Evolutionary conservation across 495 filamentous ascomycete species (phyloP).

Genomic region (Aspergillus olivimuriae): DNA sequence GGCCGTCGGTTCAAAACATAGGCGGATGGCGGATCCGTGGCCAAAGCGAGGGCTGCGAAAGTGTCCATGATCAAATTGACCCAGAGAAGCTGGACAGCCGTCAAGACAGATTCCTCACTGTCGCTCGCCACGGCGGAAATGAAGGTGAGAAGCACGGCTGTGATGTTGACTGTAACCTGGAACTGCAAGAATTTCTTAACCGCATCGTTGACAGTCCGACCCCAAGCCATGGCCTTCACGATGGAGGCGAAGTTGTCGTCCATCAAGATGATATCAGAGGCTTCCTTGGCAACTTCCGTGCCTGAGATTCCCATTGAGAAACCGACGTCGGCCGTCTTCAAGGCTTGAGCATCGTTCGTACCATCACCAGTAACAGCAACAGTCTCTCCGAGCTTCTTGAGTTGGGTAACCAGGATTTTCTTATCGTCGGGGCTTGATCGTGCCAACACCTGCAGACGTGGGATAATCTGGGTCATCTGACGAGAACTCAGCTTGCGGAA

Average conservation of each 20-base stretch:
- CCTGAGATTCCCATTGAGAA: slow-evolving; percentile 91
- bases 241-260: slow-evolving; percentile 92
- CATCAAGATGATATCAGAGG: slow-evolving; percentile 90
- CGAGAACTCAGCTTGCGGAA: slow-evolving; percentile 64
- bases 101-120: slow-evolving; percentile 66
- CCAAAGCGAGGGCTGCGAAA: slow-evolving; percentile 88
- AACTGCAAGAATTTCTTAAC: slow-evolving; percentile 93
- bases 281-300: slow-evolving; percentile 89
- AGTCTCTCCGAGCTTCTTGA: slow-evolving; percentile 82
- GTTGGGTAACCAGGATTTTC: slow-evolving; percentile 65
- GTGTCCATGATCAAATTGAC: slow-evolving; percentile 94
- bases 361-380: slow-evolving; percentile 93
- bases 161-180: slow-evolving; percentile 89
- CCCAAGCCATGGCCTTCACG: slow-evolving; percentile 82
- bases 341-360: slow-evolving; percentile 83
- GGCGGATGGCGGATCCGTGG: slow-evolving; percentile 72
- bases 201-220: slow-evolving; percentile 80
- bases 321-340: slow-evolving; percentile 83
- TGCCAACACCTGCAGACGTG: slow-evolving; percentile 75
- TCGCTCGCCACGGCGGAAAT: slow-evolving; percentile 66
- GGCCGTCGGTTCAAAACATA: slow-evolving; percentile 68
- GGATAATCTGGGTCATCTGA: slow-evolving; percentile 66
- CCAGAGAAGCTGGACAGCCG: slow-evolving; percentile 83
- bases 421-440: slow-evolving; percentile 84
- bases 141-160: slow-evolving; percentile 78